phyloP scores from a whole-genome alignment of 495 filamentous ascomycete genomes.

The Aspergillus cavernicola region DNA sequence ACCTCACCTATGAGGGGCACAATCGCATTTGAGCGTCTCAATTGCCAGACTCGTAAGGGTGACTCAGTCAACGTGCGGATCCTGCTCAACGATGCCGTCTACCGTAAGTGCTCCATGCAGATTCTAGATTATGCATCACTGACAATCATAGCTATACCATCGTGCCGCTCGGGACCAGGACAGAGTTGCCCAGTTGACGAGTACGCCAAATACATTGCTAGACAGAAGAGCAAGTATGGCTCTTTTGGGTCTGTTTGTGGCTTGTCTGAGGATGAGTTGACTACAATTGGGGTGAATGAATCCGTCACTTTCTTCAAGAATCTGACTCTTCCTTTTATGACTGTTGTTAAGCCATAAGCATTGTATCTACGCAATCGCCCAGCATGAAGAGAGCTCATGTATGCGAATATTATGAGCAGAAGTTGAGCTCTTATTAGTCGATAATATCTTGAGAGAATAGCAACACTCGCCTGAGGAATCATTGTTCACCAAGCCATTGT shows the following conservation, averaged over 20 bases:
- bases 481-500: too few relatives aligned
- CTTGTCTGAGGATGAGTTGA: constrained; percentile 16
- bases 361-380: too few relatives aligned
- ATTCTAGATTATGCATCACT: not conserved
- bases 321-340: constrained; percentile 34
- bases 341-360: constrained; percentile 23
- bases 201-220: constrained; percentile 40
- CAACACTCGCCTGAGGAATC: too few relatives aligned
- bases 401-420: too few relatives aligned
- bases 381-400: too few relatives aligned
- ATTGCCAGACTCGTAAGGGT: constrained; percentile 25
- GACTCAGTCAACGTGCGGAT: constrained; percentile 35
- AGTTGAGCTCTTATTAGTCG: too few relatives aligned
- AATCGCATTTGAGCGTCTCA: constrained; percentile 50
- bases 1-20: constrained; percentile 55
- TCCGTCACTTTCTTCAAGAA: constrained; percentile 45
- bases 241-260: constrained; percentile 41
- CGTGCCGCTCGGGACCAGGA: constrained; percentile 45
- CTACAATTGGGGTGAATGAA: constrained; percentile 34
- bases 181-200: constrained; percentile 41
- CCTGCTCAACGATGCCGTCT: constrained; percentile 53
- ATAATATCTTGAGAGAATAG: too few relatives aligned
- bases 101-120: constrained; percentile 25
- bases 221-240: constrained; percentile 40
- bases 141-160: constrained; percentile 25